Evolutionary conservation across 2,329 filamentous ascomycete genomes (phyloP), one percentile per base, ranked within the genome.

Genomic region (Elsinoe arachidis): DNA sequence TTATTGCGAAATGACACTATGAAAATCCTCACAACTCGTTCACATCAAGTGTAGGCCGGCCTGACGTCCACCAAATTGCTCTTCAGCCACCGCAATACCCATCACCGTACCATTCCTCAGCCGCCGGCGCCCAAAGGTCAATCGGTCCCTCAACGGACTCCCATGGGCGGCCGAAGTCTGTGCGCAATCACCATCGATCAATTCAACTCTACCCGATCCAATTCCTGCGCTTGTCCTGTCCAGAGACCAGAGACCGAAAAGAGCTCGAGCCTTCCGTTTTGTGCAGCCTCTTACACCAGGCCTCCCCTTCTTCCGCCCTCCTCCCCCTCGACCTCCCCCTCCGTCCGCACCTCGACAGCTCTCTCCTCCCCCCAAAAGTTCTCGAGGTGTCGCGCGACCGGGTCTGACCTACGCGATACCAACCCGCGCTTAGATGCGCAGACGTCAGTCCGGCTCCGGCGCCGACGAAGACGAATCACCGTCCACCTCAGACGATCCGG

Each of bases 371-470:
- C 41, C n/a, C 15, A 34, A 33, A 12, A 17, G 11, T 38, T 26
- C 30, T 35, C 49, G 49, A 56, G 23, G 54, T 56, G 54, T 56
- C 41, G 54, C 54, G 54, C 54, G 54, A 47, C 43, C 37, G 37
- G 49, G 33, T 38, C 49, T 14, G 33, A 53, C 49, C 49, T 17
- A 35, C 33, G 49, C 49, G 33, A 39, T 41, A 51, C 55, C 55
- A 15, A 39, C 33, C 53, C 30, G 54, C 26, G 57, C 57, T 56
- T 66, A 69, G 66, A 74, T 74, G 72, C 66, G 70, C 67, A 71
- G 69, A 70, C 69, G 70, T 55, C 67, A 70, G 46, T 73, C 71
- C 39, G 66, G 66, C 56, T 71, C 70, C 56, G 67, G 65, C 65
- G 69, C 71, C 65, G 69, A 73, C 64, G 72, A 73, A 62, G 67